A percentile compares a stretch with the other conserved stretches of the same genome.
phyloP scores from a whole-genome alignment of 371 early-diverging fungal genomes.

The Encephalitozoon cuniculi region DNA sequence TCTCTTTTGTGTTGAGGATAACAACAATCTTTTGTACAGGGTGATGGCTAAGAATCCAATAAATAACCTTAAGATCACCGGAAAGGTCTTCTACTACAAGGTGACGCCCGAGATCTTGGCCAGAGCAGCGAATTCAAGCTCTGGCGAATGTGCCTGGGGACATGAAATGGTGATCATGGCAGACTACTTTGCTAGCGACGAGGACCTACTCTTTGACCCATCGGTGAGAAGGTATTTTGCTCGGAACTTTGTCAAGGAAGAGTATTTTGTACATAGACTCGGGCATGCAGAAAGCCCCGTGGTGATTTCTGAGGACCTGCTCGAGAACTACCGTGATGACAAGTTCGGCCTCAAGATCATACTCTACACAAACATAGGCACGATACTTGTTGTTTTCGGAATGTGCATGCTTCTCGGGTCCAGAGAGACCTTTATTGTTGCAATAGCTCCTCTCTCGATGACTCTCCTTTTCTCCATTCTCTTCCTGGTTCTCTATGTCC shows the following conservation, averaged over 20 bases:
- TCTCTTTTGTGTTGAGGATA: slow-evolving; percentile 66
- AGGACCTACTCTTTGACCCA: slow-evolving; percentile 3
- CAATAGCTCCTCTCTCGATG: not conserved
- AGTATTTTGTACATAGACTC: not conserved
- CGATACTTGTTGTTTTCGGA: not conserved
- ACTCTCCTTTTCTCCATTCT: not conserved
- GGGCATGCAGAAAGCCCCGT: not conserved
- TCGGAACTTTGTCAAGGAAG: not conserved
- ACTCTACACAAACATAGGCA: slow-evolving; percentile 4
- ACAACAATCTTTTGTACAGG: slow-evolving; percentile 63
- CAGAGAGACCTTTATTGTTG: not conserved
- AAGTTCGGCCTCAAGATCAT: slow-evolving; percentile 7
- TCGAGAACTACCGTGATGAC: not conserved
- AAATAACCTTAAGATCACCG: slow-evolving; percentile 68
- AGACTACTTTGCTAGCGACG: not conserved
- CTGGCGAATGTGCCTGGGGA: not conserved
- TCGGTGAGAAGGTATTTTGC: not conserved
- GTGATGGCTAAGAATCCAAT: slow-evolving; percentile 73
- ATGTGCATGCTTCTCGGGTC: slow-evolving; percentile 1
- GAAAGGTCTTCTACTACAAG: slow-evolving; percentile 67
- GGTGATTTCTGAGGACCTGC: not conserved
- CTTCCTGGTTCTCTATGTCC: not conserved
- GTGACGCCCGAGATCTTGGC: slow-evolving; percentile 40
- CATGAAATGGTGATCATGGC: not conserved
- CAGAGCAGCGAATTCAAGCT: not conserved